These are phyloP conservation scores for Suhomyces faveliae DNA, from an alignment of 805 yeast genomes.

Conservation along the genomic window DNA sequence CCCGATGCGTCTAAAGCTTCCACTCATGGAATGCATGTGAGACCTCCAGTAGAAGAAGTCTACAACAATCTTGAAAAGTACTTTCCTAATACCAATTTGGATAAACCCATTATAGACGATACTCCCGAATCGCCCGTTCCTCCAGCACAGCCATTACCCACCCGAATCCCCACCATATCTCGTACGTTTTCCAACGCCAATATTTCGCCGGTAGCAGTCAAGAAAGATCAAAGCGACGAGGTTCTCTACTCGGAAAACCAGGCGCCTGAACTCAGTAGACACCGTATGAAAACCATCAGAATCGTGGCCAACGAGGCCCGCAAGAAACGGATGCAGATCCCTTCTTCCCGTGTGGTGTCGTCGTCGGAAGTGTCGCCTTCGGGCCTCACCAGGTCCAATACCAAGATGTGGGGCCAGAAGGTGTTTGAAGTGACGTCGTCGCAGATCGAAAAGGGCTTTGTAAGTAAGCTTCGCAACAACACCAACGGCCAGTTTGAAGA, in stretches of 20 bases:
- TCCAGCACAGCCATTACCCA: too few species aligned
- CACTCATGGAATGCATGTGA: conserved; percentile 51
- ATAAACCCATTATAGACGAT: conserved; percentile 82
- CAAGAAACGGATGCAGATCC: conserved; percentile 21
- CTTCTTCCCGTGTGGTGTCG: conserved; percentile 13
- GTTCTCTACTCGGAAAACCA: conserved; percentile 34
- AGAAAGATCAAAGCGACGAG: conserved; percentile 30
- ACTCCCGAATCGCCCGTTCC: conserved; percentile 59
- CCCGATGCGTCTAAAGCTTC: not conserved
- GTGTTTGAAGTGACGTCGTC: conserved; percentile 86
- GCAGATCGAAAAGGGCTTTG: conserved; percentile 59
- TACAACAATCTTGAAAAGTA: conserved; percentile 88
- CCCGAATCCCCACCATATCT: conserved; percentile 36
- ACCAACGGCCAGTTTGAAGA: conserved; percentile 69
- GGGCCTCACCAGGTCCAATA: conserved; percentile 66
- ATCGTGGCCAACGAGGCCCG: conserved; percentile 90
- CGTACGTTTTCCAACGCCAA: conserved; percentile 45
- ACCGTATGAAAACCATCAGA: conserved; percentile 86
- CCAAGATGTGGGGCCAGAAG: conserved; percentile 97
- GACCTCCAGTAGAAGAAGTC: conserved; percentile 94
- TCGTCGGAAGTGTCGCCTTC: not conserved
- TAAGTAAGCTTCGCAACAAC: conserved; percentile 61
- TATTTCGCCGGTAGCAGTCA: conserved; percentile 31
- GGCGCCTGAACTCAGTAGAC: conserved; percentile 41
- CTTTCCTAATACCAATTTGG: conserved; percentile 90